Evolutionary conservation across 2,329 filamentous ascomycete species (phyloP).

Genomic region (Arthroderma uncinatum): DNA sequence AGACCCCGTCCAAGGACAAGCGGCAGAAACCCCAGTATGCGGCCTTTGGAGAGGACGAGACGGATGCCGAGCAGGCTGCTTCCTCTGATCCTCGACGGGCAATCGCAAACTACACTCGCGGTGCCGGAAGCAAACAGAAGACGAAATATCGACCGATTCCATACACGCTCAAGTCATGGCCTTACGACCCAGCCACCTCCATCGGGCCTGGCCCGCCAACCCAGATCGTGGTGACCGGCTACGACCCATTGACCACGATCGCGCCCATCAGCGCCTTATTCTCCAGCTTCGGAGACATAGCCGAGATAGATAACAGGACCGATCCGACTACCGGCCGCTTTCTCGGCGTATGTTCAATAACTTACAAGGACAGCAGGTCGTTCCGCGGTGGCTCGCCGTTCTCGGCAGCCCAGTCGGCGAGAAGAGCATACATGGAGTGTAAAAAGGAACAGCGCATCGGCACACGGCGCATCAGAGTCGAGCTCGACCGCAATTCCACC

Average conservation of each 20-base stretch:
- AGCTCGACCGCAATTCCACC: constrained; percentile 78
- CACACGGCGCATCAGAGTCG: constrained; percentile 63
- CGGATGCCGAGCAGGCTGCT: constrained; percentile 52
- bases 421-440: constrained; percentile 59
- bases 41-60: constrained; percentile 45
- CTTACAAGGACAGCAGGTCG: constrained; percentile 62
- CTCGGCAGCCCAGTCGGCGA: constrained; percentile 68
- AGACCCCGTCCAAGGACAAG: constrained; percentile 45
- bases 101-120: constrained; percentile 51
- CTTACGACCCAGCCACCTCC: constrained; percentile 70
- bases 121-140: constrained; percentile 54
- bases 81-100: constrained; percentile 72
- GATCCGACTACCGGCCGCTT: constrained; percentile 91
- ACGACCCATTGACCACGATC: constrained; percentile 78
- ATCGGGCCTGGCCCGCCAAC: constrained; percentile 81
- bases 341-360: constrained; percentile 83
- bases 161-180: constrained; percentile 72
- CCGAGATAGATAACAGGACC: constrained; percentile 83
- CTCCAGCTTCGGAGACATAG: constrained; percentile 73
- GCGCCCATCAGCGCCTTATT: constrained; percentile 66
- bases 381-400: constrained; percentile 44
- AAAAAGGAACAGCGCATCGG: constrained; percentile 74
- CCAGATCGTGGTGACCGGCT: constrained; percentile 89
- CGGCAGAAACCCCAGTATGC: constrained; percentile 44
- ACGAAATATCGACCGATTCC: constrained; percentile 59